Conservation (phyloP, 2,329 filamentous ascomycete species). For the Nemania sp. region DNA sequence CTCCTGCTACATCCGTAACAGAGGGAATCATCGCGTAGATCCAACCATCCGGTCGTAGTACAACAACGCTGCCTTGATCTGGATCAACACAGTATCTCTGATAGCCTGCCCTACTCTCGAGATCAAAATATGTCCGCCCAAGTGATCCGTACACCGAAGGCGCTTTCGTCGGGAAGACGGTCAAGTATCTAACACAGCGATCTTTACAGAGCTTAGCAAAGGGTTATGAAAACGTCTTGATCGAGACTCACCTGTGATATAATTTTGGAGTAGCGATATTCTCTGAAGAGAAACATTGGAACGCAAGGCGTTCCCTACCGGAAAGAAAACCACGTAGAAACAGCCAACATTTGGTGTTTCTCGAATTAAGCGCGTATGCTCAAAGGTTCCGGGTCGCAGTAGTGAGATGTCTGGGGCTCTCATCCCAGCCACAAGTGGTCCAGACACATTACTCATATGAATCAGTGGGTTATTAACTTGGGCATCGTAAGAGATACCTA, state of each 20-base stretch:
- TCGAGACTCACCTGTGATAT: conserved; percentile 7
- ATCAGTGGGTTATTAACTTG: conserved; percentile 41
- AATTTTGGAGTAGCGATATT: conserved; percentile 16
- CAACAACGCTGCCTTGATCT: conserved; percentile 25
- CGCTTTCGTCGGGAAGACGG: conserved; percentile 26
- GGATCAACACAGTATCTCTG: conserved; percentile 26
- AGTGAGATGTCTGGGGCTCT: conserved; percentile 51
- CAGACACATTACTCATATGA: not conserved
- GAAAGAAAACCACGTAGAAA: conserved; percentile 49
- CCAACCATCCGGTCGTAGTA: conserved; percentile 36
- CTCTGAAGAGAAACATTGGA: conserved; percentile 1
- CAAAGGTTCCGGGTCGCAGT: conserved; percentile 49
- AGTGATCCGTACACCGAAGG: conserved; percentile 29
- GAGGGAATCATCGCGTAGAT: conserved; percentile 21
- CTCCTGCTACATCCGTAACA: not conserved
- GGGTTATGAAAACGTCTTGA: not conserved
- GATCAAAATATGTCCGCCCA: conserved; percentile 28
- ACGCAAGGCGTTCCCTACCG: conserved; percentile 5
- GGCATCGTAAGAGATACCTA: conserved; percentile 60
- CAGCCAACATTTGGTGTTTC: conserved; percentile 46
- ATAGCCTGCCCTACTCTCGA: conserved; percentile 18
- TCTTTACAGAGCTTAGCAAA: conserved; percentile 8
- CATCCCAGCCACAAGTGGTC: conserved; percentile 41
- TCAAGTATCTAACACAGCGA: conserved; percentile 19
- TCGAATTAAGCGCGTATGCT: conserved; percentile 47